Evolutionary conservation across 768 basidiomycete species (phyloP), one percentile per base, ranked within the genome.

Genomic region (Pleurotus tuber-regium): DNA sequence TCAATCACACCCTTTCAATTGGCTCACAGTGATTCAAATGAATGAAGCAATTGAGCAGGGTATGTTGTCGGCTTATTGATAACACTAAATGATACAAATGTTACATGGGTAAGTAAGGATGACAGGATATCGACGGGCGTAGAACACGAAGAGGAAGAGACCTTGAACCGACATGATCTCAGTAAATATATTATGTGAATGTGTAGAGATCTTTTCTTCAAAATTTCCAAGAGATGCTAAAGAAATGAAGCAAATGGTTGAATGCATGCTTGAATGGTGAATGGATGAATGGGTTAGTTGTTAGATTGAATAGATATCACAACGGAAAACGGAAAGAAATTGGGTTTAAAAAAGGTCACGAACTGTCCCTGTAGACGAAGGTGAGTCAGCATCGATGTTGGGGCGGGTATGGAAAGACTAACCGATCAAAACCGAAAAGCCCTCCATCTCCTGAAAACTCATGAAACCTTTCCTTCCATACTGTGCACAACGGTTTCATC

Each of bases 41-140:
- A 14, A 2, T 12, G 21, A 36, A 4, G 11, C 18, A 23, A 48
- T 29, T 25, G 31, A 8, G 16, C 43, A 28, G 26, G 18, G 41
- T 25, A 24, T 21, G 40, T 11, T 23, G 40, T 21, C 40, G 23
- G 23, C 40, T 25, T 44, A 28, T 44, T 44, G 46, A 48, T 35
- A 48, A 33, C 46, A 48, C 46, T 48, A 48, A 19, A 48, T 48
- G 46, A 48, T 48, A 48, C 46, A 48, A 31, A 48, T 48, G 46
- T 8, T 33, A 31, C 29, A 33, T 30, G 46, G 29, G 46, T 48
- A 48, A 48, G 25, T 8, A 29, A 16, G 18, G 38, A 40, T 40
- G 38, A 31, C 16, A 42, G 7, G n/a, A 29, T 12, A 19, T 21
- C 31, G 23, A 24, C 16, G 43, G 24, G 31, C 46, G 35, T 48